phyloP scores from a whole-genome alignment of 169 alveolate species.

The Eimeria praecox region DNA sequence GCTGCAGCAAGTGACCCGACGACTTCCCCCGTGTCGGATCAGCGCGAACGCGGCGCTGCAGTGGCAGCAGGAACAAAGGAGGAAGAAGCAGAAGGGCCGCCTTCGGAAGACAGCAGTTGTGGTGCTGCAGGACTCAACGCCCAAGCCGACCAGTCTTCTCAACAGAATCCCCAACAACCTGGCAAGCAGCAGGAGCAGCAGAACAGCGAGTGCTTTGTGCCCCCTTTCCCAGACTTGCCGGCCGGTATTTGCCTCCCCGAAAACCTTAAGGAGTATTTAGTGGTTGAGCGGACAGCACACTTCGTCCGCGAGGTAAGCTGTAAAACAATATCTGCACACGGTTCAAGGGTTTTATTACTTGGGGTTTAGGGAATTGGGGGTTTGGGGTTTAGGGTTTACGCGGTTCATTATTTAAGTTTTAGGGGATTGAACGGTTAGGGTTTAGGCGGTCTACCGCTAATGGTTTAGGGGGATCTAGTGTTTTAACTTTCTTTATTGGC shows the following conservation, averaged over 20 bases:
- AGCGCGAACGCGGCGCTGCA: slow-evolving; percentile 13
- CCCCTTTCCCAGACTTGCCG: slow-evolving; percentile 59
- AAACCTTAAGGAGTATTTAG: slow-evolving; percentile 67
- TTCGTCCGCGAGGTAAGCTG: slow-evolving; percentile 72
- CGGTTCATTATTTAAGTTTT: background rate
- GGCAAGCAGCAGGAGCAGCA: background rate
- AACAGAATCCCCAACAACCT: slow-evolving; percentile 8
- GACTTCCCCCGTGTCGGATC: slow-evolving; percentile 10
- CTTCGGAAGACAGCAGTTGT: background rate
- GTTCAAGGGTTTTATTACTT: background rate
- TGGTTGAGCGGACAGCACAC: slow-evolving; percentile 81
- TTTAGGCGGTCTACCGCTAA: background rate
- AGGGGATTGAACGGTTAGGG: background rate
- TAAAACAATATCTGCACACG: background rate
- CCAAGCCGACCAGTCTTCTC: background rate
- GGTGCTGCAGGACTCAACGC: background rate
- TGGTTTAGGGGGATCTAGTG: background rate
- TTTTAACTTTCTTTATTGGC: background rate
- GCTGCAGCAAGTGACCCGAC: slow-evolving; percentile 3
- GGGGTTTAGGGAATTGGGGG: background rate
- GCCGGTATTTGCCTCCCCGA: slow-evolving; percentile 37
- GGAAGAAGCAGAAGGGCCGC: slow-evolving; percentile 1
- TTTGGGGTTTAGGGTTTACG: background rate
- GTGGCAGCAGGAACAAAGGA: slow-evolving; percentile 32
- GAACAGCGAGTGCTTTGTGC: slow-evolving; percentile 14